phyloP scores from a whole-genome alignment of 768 basidiomycete genomes.

The Roridomyces roridus region DNA sequence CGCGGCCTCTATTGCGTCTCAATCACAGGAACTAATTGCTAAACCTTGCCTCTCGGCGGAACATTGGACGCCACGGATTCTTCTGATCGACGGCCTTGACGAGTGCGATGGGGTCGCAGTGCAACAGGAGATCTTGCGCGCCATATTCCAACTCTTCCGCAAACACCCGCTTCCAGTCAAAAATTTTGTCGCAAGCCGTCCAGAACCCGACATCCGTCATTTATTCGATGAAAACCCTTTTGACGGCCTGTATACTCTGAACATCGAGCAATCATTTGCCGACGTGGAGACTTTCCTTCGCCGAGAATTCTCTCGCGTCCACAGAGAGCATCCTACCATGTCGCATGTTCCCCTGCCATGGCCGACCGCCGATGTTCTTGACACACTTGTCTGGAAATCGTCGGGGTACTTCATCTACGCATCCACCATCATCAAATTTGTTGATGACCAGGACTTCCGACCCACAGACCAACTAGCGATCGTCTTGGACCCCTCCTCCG shows the following conservation, averaged over 20 bases:
- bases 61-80: background rate
- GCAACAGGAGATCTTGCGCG: background rate
- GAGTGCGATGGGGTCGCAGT: too few relatives aligned
- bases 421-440: background rate
- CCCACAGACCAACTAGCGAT: background rate
- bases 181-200: background rate
- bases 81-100: too few relatives aligned
- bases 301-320: too few relatives aligned
- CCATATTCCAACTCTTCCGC: background rate
- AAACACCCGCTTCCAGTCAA: background rate
- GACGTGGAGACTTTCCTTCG: too few relatives aligned
- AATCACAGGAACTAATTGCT: background rate
- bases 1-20: background rate
- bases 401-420: slow-evolving; percentile 2
- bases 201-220: background rate
- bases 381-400: background rate
- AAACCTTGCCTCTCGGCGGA: background rate
- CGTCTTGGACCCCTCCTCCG: too few relatives aligned
- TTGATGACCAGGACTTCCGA: background rate
- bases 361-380: background rate
- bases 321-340: background rate
- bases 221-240: background rate
- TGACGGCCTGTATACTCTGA: background rate
- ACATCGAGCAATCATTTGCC: too few relatives aligned
- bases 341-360: background rate